Conservation (phyloP, 441 rosid genomes). For the Euphorbia celastroides region DNA sequence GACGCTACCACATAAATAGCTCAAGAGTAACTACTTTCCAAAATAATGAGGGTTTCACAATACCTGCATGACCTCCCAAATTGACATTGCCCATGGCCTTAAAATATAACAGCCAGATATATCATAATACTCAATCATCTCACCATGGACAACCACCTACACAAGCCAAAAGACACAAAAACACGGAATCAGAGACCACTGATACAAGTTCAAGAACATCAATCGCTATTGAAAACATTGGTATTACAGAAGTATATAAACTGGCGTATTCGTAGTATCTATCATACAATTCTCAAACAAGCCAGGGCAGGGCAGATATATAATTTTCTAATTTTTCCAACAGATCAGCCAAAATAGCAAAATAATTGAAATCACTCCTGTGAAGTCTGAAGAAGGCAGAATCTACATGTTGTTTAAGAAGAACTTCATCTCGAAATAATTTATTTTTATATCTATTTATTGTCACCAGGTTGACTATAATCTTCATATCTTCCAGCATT, state of each 20-base stretch:
- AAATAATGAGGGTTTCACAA: conserved; percentile 23
- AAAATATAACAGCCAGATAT: conserved; percentile 95
- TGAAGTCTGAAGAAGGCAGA: too few relatives aligned
- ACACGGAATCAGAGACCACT: neutral
- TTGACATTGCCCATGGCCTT: conserved; percentile 94
- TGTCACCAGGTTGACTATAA: neutral
- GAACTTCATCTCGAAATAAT: neutral
- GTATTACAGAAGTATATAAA: neutral
- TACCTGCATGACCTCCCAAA: conserved; percentile 96
- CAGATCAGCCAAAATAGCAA: neutral
- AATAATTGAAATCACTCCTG: too few relatives aligned
- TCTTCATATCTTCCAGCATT: neutral
- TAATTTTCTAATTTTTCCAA: neutral
- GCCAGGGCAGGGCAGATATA: neutral
- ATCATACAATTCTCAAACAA: neutral
- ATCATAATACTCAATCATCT: conserved; percentile 96
- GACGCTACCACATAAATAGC: neutral
- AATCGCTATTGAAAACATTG: neutral
- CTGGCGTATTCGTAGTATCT: neutral
- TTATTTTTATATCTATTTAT: neutral
- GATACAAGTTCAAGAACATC: neutral
- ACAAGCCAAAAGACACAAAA: conserved; percentile 14
- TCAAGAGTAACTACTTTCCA: neutral
- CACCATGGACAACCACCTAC: conserved; percentile 84
- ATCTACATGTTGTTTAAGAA: neutral